Evolutionary conservation across 2,329 filamentous ascomycete genomes (phyloP).

Genomic region (Penicillium frequentans): DNA sequence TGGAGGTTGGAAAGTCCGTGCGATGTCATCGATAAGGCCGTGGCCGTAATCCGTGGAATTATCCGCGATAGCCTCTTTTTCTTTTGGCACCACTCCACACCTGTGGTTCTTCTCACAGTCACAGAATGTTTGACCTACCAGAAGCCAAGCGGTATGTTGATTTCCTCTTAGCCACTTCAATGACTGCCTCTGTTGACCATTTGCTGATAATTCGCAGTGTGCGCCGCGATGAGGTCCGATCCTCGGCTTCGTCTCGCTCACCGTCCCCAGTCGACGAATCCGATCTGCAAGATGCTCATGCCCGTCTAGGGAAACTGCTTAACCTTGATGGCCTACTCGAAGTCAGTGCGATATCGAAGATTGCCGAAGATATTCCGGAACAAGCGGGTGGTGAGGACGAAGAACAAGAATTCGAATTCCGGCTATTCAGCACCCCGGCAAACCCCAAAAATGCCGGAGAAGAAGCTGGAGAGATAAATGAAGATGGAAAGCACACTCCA

Average conservation of each 20-base stretch:
- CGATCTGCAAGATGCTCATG: slow-evolving; percentile 28
- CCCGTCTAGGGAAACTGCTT: slow-evolving; percentile 34
- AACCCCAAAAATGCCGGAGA: slow-evolving; percentile 11
- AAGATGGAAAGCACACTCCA: neutral
- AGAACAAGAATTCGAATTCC: slow-evolving; percentile 47
- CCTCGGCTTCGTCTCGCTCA: slow-evolving; percentile 29
- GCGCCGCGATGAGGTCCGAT: slow-evolving; percentile 38
- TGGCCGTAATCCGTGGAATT: slow-evolving; percentile 19
- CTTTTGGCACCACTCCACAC: neutral
- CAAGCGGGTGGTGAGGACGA: slow-evolving; percentile 26
- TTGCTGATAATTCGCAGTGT: slow-evolving; percentile 25
- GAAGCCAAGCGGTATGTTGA: slow-evolving; percentile 36
- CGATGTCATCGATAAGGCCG: slow-evolving; percentile 24
- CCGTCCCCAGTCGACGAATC: slow-evolving; percentile 32
- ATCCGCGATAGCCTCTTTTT: neutral
- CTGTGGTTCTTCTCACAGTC: neutral
- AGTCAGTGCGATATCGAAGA: neutral
- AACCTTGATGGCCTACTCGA: slow-evolving; percentile 30
- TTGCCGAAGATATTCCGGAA: slow-evolving; percentile 3
- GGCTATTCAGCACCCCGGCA: slow-evolving; percentile 38
- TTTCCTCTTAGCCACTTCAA: neutral
- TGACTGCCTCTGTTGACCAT: neutral
- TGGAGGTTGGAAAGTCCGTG: slow-evolving; percentile 22
- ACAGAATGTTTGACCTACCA: slow-evolving; percentile 38
- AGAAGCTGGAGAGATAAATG: neutral